Base-by-base conservation (phyloP, 2,329 filamentous ascomycete genomes). In the Aureobasidium pullulans region DNA sequence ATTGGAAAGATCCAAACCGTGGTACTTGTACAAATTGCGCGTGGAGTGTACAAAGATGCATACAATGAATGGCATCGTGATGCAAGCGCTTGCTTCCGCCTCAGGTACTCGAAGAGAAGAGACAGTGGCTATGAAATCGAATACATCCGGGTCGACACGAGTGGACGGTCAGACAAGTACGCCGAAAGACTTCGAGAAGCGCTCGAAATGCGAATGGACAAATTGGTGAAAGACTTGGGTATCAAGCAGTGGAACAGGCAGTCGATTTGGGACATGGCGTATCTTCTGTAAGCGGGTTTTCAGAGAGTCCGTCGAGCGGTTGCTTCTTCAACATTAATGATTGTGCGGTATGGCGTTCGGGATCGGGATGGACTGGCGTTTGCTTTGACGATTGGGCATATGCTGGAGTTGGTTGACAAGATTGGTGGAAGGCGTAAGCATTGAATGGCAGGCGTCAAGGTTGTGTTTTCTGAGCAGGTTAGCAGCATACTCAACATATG, bases 191-290 rank as follows among this genome's bases (percentile, higher is more conserved):
- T 59, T 29, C 9, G 49, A 15, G 47, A 59, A 10, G 57, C 57
- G 47, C 47, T 59, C 16, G 57, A 59, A 11, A 59, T 59, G 57
- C 29, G 57, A 39, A 59, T 59, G 57, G 32, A 59, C 36, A 46
- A 52, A 37, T 29, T 59, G 48, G 57, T 59, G 8, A 40, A 53
- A 32, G 29, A 44, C 29, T 31, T 32, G 57, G 39, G 40, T 2
- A 48, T 46, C n/a, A 53, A 36, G 13, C 46, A 53, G 32, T 59
- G 57, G 57, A 53, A 48, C 37, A 59, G 57, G 37, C 47, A 59
- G 47, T 50, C 37, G 28, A 59, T 59, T 15, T 59, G 57, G 57
- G 57, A 59, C 8, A 52, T 59, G 57, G 57, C 57, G 37, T 59
- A 59, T 53, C 46, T 59, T 40, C 31, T 59, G 29, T 59, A 39